Conservation (phyloP, 805 yeast species). For the Debaryomyces hansenii region DNA sequence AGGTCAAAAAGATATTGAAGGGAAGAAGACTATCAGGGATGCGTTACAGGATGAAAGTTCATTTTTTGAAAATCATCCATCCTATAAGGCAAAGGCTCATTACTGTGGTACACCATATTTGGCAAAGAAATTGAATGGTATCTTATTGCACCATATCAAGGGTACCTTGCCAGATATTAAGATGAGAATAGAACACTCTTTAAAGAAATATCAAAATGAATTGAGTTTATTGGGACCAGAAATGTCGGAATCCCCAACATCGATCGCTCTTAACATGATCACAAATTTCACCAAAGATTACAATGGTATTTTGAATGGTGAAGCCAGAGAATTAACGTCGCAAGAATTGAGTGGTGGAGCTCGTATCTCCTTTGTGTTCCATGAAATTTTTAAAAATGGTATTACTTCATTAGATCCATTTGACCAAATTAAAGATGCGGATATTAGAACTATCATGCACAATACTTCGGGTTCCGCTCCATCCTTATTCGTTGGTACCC, state of each 20-base stretch:
- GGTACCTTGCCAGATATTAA: constrained; percentile 80
- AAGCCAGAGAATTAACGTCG: constrained; percentile 82
- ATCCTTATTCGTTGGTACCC: constrained; percentile 93
- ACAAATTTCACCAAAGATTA: constrained; percentile 92
- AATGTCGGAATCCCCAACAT: constrained; percentile 83
- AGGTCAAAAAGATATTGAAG: constrained; percentile 95
- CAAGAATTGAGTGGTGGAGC: constrained; percentile 97
- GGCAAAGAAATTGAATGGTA: constrained; percentile 86
- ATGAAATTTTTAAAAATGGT: constrained; percentile 93
- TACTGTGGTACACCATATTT: constrained; percentile 98
- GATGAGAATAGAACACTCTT: constrained; percentile 79
- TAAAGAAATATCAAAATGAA: constrained; percentile 83
- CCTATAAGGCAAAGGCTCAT: constrained; percentile 89
- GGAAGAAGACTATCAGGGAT: constrained; percentile 79
- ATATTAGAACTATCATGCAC: constrained; percentile 94
- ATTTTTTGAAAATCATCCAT: constrained; percentile 85
- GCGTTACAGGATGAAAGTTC: constrained; percentile 80
- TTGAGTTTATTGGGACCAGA: constrained; percentile 81
- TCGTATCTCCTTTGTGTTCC: constrained; percentile 94
- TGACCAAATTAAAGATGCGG: constrained; percentile 93
- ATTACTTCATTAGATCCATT: constrained; percentile 90
- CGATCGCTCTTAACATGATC: constrained; percentile 85
- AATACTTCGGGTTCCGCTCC: constrained; percentile 97
- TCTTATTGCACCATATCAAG: constrained; percentile 82
- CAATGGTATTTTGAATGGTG: constrained; percentile 88